Base-by-base conservation (phyloP, 192 early-diverging fungal species). In the Coemansia sp. region DNA sequence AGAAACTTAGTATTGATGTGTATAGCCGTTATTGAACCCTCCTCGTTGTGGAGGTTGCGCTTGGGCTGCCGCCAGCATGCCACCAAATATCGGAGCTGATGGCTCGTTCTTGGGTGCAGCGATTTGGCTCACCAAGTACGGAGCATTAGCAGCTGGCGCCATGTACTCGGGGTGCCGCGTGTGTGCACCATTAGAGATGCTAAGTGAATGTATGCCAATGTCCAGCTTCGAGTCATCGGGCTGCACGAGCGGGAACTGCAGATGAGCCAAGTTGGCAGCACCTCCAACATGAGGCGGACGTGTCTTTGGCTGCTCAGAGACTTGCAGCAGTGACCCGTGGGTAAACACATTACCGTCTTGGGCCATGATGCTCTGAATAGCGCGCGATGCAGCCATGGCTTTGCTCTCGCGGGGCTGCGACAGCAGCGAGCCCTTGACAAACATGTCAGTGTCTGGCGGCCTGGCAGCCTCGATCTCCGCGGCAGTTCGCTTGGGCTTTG, bases 331-430 rank as follows among this genome's bases (percentile, higher is more conserved):
- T 26, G 78, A 76, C 23, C 74, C 74, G 30, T 81, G 78, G n/a
- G 78, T 67, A 60, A 81, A 81, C 53, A 81, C 78, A 37, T 81
- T 75, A 47, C 78, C 78, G 40, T 73, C 46, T 14, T 81, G 73
- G 0, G 74, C 78, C 78, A 81, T 73, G 10, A 76, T 55, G 62
- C 58, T 70, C 70, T 81, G 78, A 71, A 81, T 81, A 5, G 78
- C 78, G 17, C 78, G 70, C 65, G 78, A 81, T 23, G 78, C 78
- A n/a, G 74, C 74, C 46, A 81, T 58, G 28, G 78, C 78, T 30
- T 81, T 81, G 71, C 78, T 81, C 68, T 76, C 78, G 37, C 78
- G 70, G 38, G 78, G 70, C 71, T 81, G 78, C 30, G 78, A 66
- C 44, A 81, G 65, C 55, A 81, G 70, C 57, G 78, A 81, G 1